Evolutionary conservation across 495 filamentous ascomycete species (phyloP).

Genomic region (Margaritispora aquatica): DNA sequence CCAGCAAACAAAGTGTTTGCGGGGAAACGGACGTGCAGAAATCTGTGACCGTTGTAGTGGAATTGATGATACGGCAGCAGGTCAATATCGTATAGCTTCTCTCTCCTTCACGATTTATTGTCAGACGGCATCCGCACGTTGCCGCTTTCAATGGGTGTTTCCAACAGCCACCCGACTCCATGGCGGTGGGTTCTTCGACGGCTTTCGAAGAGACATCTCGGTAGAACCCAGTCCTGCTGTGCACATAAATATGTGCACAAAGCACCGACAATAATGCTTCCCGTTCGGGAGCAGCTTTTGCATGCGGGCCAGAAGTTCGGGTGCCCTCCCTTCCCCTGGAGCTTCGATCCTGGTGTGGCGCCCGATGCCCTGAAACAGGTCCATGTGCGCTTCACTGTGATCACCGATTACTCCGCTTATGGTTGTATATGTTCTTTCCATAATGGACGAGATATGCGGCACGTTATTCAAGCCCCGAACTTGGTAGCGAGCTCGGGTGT

Average conservation of each 20-base stretch:
- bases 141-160: neutral
- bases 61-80: too few species aligned
- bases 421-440: neutral
- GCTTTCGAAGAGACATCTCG: neutral
- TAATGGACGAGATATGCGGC: too few species aligned
- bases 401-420: neutral
- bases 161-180: neutral
- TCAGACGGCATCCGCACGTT: neutral
- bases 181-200: neutral
- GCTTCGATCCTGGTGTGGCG: neutral
- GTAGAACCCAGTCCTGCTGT: too few species aligned
- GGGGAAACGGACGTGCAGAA: too few species aligned
- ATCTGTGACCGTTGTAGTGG: too few species aligned
- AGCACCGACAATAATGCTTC: too few species aligned
- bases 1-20: neutral
- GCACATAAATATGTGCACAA: too few species aligned
- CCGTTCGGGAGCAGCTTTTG: too few species aligned
- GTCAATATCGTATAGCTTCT: too few species aligned
- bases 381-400: neutral
- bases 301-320: neutral
- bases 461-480: neutral
- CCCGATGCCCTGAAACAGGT: neutral
- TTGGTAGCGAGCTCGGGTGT: neutral
- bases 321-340: neutral
- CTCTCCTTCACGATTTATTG: neutral